These are phyloP conservation scores for Pueraria montana DNA, from an alignment of 306 rosid genomes.

Conservation along the genomic window DNA sequence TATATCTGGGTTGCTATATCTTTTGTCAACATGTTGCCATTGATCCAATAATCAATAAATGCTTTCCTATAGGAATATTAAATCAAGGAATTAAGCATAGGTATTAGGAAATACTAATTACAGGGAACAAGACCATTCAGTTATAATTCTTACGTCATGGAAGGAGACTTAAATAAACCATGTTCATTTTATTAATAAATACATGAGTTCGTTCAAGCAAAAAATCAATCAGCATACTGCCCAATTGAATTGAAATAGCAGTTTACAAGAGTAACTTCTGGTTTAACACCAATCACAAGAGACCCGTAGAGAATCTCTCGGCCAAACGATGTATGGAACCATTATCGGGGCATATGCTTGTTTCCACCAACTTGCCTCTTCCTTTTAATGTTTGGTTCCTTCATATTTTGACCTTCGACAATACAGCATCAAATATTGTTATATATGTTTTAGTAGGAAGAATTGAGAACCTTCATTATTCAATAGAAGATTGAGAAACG, in stretches of 20 bases:
- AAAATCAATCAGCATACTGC: constrained; percentile 20
- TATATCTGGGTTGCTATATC: constrained; percentile 89
- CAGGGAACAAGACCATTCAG: constrained; percentile 43
- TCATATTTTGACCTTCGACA: background rate
- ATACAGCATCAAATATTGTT: background rate
- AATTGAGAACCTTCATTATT: background rate
- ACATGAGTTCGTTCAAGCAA: constrained; percentile 9
- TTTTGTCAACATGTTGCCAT: constrained; percentile 84
- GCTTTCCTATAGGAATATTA: constrained; percentile 66
- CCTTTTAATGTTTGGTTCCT: background rate
- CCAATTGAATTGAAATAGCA: constrained; percentile 32
- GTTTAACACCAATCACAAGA: constrained; percentile 15
- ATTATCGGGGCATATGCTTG: background rate
- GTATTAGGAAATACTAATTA: constrained; percentile 29
- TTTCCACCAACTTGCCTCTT: background rate
- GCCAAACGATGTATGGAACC: background rate
- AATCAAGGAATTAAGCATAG: constrained; percentile 33
- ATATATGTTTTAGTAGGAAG: background rate
- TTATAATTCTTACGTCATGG: constrained; percentile 21
- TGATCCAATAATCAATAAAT: constrained; percentile 91
- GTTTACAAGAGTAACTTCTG: background rate
- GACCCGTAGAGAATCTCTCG: background rate
- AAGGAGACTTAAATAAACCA: constrained; percentile 30
- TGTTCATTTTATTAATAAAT: constrained; percentile 12
- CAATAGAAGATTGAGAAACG: background rate